A percentile compares a stretch with the other conserved stretches of the same genome.
phyloP scores from a whole-genome alignment of 2,329 filamentous ascomycete genomes.

The Arthrobotrys sphaeroides region DNA sequence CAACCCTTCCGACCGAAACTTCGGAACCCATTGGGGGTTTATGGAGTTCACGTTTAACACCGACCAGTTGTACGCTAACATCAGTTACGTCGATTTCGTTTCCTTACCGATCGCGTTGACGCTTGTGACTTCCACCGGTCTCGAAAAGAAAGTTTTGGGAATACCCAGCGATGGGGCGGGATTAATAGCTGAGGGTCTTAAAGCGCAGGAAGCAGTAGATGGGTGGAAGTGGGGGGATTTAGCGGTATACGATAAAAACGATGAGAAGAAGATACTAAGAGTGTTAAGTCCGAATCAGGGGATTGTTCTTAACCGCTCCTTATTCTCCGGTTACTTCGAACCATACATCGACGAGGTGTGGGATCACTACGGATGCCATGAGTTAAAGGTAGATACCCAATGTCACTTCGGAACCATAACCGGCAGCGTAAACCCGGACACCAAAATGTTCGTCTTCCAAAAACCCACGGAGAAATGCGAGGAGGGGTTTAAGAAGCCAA shows the following conservation, averaged over 20 bases:
- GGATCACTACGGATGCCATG: slow-evolving; percentile 61
- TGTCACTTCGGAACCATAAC: slow-evolving; percentile 67
- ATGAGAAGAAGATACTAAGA: slow-evolving; percentile 61
- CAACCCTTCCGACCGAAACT: slow-evolving; percentile 72
- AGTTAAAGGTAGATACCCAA: slow-evolving; percentile 73
- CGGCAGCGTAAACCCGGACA: slow-evolving; percentile 63
- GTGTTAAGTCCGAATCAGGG: slow-evolving; percentile 63
- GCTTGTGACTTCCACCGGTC: slow-evolving; percentile 63
- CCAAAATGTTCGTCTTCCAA: slow-evolving; percentile 60
- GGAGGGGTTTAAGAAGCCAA: slow-evolving; percentile 68
- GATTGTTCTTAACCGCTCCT: slow-evolving; percentile 61
- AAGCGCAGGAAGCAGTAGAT: slow-evolving; percentile 68
- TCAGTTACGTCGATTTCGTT: slow-evolving; percentile 81
- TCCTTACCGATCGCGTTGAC: slow-evolving; percentile 70
- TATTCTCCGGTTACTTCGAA: slow-evolving; percentile 63
- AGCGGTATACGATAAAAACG: slow-evolving; percentile 62
- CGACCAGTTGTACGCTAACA: slow-evolving; percentile 72
- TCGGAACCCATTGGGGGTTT: slow-evolving; percentile 72
- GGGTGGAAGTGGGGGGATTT: slow-evolving; percentile 71
- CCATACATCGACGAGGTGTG: slow-evolving; percentile 65
- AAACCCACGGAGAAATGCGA: slow-evolving; percentile 56
- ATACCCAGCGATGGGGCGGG: slow-evolving; percentile 69
- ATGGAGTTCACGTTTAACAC: slow-evolving; percentile 75
- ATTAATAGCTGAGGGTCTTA: slow-evolving; percentile 67
- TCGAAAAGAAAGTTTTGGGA: slow-evolving; percentile 67